Conservation (phyloP, 2,329 filamentous ascomycete genomes). For the Coniochaeta pulveracea region DNA sequence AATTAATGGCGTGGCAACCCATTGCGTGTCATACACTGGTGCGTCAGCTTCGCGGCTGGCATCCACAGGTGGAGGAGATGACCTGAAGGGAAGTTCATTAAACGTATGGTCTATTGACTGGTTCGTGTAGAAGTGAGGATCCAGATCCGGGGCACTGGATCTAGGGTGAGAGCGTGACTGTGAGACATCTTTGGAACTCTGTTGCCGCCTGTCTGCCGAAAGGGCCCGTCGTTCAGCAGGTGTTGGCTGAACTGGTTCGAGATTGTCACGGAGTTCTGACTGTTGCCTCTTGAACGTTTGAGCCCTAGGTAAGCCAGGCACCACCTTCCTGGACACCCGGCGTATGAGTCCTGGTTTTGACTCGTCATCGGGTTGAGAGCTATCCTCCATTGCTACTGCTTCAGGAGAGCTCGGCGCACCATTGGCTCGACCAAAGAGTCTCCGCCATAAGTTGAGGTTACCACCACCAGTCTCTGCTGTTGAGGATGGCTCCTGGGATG, state of each 20-base stretch:
- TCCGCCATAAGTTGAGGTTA: conserved; percentile 15
- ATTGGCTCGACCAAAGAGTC: conserved; percentile 13
- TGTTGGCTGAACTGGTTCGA: conserved; percentile 54
- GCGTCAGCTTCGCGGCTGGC: too few relatives aligned
- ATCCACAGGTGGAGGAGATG: too few relatives aligned
- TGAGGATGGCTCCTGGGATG: conserved; percentile 9
- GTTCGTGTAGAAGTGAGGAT: too few relatives aligned
- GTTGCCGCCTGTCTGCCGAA: conserved; percentile 46
- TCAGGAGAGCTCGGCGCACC: conserved; percentile 8
- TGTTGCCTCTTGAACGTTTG: conserved; percentile 75
- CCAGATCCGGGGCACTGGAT: conserved; percentile 36
- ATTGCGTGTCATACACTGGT: too few relatives aligned
- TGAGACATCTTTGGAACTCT: conserved; percentile 22
- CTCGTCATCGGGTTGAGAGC: conserved; percentile 16
- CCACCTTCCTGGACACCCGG: conserved; percentile 47
- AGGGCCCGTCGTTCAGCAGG: conserved; percentile 59
- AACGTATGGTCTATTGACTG: too few relatives aligned
- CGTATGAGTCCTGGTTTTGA: conserved; percentile 24
- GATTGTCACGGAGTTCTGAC: conserved; percentile 65
- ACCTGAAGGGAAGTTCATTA: too few relatives aligned
- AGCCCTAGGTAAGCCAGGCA: conserved; percentile 64
- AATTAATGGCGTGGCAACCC: too few relatives aligned
- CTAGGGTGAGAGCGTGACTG: conserved; percentile 26
- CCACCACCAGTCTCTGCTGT: conserved; percentile 9
- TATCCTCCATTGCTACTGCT: conserved; percentile 7